Evolutionary conservation across 306 rosid species (phyloP).

Genomic region (Rosa multiflora): DNA sequence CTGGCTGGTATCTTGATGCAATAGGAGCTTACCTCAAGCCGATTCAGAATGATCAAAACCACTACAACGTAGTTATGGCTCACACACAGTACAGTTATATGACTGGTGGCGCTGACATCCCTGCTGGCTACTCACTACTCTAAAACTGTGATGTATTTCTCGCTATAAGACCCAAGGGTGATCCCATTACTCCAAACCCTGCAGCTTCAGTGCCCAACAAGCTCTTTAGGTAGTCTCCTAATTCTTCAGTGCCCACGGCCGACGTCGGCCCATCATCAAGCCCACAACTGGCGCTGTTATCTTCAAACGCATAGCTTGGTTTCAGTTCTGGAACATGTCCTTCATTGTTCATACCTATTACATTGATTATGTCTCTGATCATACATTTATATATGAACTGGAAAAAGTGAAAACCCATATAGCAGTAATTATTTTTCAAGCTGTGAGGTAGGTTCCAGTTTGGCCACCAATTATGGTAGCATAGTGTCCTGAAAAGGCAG

Average conservation of each 20-base stretch:
- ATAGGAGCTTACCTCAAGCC: slow-evolving; percentile 74
- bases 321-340: slow-evolving; percentile 2
- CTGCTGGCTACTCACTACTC: slow-evolving; percentile 59
- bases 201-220: slow-evolving; percentile 10
- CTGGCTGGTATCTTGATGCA: slow-evolving; percentile 75
- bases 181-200: slow-evolving; percentile 6
- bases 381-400: background rate
- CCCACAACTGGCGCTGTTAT: background rate
- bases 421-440: background rate
- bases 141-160: slow-evolving; percentile 72
- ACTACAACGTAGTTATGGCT: slow-evolving; percentile 32
- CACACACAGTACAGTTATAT: slow-evolving; percentile 35
- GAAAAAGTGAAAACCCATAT: background rate
- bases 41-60: slow-evolving; percentile 21
- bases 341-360: background rate
- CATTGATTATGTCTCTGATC: background rate
- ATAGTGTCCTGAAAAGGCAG: slow-evolving; percentile 13
- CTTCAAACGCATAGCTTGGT: background rate
- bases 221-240: slow-evolving; percentile 27
- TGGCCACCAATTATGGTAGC: slow-evolving; percentile 11
- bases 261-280: background rate
- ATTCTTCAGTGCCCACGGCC: background rate
- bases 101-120: slow-evolving; percentile 31
- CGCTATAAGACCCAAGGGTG: slow-evolving; percentile 74
- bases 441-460: background rate